Evolutionary conservation across 2,329 filamentous ascomycete species (phyloP).

Genomic region (Colletotrichum sp.): DNA sequence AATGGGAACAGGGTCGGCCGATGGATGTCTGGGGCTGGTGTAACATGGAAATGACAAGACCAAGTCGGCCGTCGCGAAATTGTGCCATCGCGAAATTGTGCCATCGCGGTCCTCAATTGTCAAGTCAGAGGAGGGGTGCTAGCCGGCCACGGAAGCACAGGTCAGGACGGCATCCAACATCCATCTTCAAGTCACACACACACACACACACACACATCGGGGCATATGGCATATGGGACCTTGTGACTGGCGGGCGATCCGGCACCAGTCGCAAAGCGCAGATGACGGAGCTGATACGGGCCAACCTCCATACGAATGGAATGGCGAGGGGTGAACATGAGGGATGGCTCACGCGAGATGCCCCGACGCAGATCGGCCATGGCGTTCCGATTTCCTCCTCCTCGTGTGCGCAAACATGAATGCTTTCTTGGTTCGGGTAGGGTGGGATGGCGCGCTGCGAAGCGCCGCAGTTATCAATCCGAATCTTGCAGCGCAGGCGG

Average conservation of each 20-base stretch:
- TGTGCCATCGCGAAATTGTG: conserved; percentile 7
- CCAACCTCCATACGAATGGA: not conserved
- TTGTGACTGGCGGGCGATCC: not conserved
- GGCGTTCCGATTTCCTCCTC: not conserved
- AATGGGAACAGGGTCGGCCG: not conserved
- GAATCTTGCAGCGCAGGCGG: not conserved
- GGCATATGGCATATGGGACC: not conserved
- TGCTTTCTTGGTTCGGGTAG: not conserved
- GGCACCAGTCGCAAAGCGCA: not conserved
- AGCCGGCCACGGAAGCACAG: not conserved
- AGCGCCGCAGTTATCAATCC: not conserved
- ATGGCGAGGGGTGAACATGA: not conserved
- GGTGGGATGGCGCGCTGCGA: conserved; percentile 13
- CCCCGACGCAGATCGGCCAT: not conserved
- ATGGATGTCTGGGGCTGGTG: conserved; percentile 3
- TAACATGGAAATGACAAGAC: not conserved
- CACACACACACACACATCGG: not conserved
- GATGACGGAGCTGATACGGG: not conserved
- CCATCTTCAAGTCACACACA: not conserved
- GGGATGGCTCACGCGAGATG: not conserved
- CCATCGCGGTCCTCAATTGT: conserved; percentile 15
- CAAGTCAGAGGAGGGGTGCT: not conserved
- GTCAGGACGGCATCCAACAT: not conserved
- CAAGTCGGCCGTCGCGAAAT: not conserved
- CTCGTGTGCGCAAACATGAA: not conserved